Conservation (phyloP, 2,329 filamentous ascomycete genomes). For the Cladophialophora bantiana region DNA sequence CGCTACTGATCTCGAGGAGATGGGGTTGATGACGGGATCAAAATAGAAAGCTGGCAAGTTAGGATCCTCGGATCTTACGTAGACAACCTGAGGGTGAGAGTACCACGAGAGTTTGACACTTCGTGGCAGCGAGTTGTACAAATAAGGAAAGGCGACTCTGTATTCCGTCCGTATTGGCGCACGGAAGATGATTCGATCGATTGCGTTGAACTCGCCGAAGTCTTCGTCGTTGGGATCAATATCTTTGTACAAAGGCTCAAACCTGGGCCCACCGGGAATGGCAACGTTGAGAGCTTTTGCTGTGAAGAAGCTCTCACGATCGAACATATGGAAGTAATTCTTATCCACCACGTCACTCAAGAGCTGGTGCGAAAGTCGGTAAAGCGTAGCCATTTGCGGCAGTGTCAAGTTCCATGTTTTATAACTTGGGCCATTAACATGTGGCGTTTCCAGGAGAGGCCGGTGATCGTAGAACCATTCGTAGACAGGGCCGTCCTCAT, state of each 20-base stretch:
- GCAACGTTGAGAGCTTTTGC: slow-evolving; percentile 97
- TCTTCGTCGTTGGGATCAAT: slow-evolving; percentile 99
- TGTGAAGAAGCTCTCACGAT: slow-evolving; percentile 91
- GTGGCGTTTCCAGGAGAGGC: slow-evolving; percentile 85
- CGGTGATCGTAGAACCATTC: slow-evolving; percentile 99
- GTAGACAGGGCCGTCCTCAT: slow-evolving; percentile 86
- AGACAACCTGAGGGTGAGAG: slow-evolving; percentile 91
- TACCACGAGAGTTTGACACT: slow-evolving; percentile 95
- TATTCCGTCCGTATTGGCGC: slow-evolving; percentile 94
- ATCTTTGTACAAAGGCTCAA: slow-evolving; percentile 97
- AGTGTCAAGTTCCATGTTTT: slow-evolving; percentile 92
- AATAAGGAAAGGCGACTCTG: slow-evolving; percentile 88
- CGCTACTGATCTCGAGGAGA: slow-evolving; percentile 91
- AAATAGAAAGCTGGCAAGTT: slow-evolving; percentile 96
- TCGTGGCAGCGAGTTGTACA: slow-evolving; percentile 95
- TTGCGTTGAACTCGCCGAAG: slow-evolving; percentile 99
- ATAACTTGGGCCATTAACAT: slow-evolving; percentile 97
- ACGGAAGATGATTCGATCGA: slow-evolving; percentile 98
- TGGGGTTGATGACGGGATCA: slow-evolving; percentile 96
- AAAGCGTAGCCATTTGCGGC: slow-evolving; percentile 94
- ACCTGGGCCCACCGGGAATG: slow-evolving; percentile 94
- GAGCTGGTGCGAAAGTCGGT: slow-evolving; percentile 87
- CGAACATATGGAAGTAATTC: slow-evolving; percentile 98
- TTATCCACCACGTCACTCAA: slow-evolving; percentile 91
- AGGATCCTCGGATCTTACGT: slow-evolving; percentile 84